Evolutionary conservation across 768 basidiomycete species (phyloP), one percentile per base, ranked within the genome.

Genomic region (Pleurotus pulmonarius): DNA sequence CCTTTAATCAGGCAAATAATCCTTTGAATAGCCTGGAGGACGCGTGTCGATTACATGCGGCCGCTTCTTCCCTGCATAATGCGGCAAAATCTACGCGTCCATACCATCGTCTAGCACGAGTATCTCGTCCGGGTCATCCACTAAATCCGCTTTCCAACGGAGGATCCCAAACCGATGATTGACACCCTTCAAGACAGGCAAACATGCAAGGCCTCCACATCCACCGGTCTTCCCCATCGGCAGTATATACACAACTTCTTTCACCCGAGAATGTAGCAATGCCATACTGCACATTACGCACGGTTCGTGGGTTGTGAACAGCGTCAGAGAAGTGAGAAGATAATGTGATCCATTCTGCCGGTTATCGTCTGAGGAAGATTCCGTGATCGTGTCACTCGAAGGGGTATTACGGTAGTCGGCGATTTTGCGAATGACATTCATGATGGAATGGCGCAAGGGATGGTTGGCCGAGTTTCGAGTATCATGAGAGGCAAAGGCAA

Each of bases 231-330:
- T 73, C 0, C 77, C 71, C 84, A 90, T 91, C 0, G 88, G 82
- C 22, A 82, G 66, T 34, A 98, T 66, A 65, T 87, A 85, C 66
- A 92, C 80, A 5, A 98, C 81, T 58, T 94, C 86, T 63, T 89
- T 88, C 56, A 98, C 92, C n/a, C 97, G 83, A 1, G 92, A 94
- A 70, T 99, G 97, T 5, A 97, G 74, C 18, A 98, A 73, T 2
- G 94, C 92, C 97, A 99, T 99, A 63, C 87, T 84, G 69, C 97
- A 99, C 92, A 98, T 94, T 56, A 99, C 81, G 63, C 97, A 99
- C 0, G 97, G 97, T 63, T 99, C 97, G 70, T 99, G 96, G 8
- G 93, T 92, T 53, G 85, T 83, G 74, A 98, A 98, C 22, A 98
- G 76, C 1, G 86, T 84, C 15, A 86, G 80, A 2, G 86, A 85